These are phyloP conservation scores for Colletotrichum sidae DNA, from an alignment of 2,329 filamentous ascomycete genomes.

Conservation along the genomic window DNA sequence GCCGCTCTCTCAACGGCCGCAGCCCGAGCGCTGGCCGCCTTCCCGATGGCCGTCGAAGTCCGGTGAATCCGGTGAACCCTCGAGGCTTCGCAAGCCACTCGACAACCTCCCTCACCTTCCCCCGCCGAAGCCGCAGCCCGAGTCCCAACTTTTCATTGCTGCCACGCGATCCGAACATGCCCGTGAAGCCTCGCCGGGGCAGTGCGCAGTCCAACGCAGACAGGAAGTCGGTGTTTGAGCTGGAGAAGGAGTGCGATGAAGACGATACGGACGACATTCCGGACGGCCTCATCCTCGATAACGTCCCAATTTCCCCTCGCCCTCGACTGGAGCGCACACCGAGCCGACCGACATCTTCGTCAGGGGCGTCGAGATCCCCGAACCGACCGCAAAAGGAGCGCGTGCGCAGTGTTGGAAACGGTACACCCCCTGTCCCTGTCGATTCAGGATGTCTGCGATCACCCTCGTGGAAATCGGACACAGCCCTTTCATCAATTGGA, in stretches of 20 bases:
- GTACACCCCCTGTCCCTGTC: slow-evolving; percentile 69
- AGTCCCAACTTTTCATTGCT: slow-evolving; percentile 62
- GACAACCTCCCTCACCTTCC: slow-evolving; percentile 51
- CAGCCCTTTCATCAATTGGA: slow-evolving; percentile 45
- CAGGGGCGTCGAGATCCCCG: slow-evolving; percentile 59
- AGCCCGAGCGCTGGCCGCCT: slow-evolving; percentile 59
- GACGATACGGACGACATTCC: slow-evolving; percentile 84
- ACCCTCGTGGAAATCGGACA: slow-evolving; percentile 64
- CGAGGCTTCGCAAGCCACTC: slow-evolving; percentile 52
- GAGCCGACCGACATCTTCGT: slow-evolving; percentile 66
- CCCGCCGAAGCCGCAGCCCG: slow-evolving; percentile 60
- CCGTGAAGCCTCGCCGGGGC: slow-evolving; percentile 62
- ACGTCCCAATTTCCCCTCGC: slow-evolving; percentile 84
- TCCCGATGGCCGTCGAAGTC: slow-evolving; percentile 42
- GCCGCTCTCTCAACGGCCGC: slow-evolving; percentile 60
- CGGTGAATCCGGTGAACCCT: slow-evolving; percentile 22
- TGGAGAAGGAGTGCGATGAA: slow-evolving; percentile 81
- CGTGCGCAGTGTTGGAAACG: slow-evolving; percentile 70
- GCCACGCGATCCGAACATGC: slow-evolving; percentile 54
- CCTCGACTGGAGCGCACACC: slow-evolving; percentile 66
- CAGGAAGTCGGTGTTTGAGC: slow-evolving; percentile 75
- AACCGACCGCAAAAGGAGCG: slow-evolving; percentile 63
- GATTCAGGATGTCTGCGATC: slow-evolving; percentile 72
- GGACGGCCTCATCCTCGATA: slow-evolving; percentile 82
- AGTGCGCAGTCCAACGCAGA: slow-evolving; percentile 78